phyloP scores from a whole-genome alignment of 139 green algal genomes.

The Auxenochlorella protothecoides region DNA sequence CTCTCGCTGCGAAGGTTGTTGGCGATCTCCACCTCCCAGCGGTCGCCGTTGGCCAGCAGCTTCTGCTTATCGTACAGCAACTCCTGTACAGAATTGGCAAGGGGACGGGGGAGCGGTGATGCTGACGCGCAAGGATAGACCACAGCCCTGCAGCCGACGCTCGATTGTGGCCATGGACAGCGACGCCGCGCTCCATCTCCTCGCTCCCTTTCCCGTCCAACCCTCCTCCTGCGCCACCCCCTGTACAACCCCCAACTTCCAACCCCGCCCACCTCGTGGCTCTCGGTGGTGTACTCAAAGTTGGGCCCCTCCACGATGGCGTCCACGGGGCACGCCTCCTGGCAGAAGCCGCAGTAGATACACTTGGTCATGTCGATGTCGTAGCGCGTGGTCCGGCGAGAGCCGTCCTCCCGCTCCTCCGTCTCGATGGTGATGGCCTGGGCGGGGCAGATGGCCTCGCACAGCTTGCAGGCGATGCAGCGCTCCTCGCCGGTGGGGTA shows the following conservation, averaged over 20 bases:
- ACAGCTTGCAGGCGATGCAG: conserved; percentile 99
- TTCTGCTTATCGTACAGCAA: conserved; percentile 99
- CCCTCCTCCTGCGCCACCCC: not conserved
- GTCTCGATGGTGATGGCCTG: conserved; percentile 99
- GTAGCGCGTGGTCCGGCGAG: conserved; percentile 53
- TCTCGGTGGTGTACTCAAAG: conserved; percentile 96
- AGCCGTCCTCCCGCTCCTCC: conserved; percentile 96
- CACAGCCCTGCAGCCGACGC: too few species aligned
- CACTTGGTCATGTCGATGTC: conserved; percentile 99
- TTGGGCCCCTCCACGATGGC: conserved; percentile 98
- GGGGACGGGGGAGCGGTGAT: too few species aligned
- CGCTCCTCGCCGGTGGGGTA: conserved; percentile 98
- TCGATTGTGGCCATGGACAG: too few species aligned
- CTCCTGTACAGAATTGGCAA: conserved; percentile 39
- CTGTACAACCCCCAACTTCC: not conserved
- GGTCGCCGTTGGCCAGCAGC: conserved; percentile 93
- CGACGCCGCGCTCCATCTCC: too few species aligned
- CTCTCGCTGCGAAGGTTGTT: conserved; percentile 75
- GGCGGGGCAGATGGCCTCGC: conserved; percentile 78
- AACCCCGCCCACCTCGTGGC: conserved; percentile 61
- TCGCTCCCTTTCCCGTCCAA: too few species aligned
- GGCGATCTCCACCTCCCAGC: conserved; percentile 96
- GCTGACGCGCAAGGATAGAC: too few species aligned
- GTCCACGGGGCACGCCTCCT: conserved; percentile 98
- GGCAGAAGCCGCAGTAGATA: conserved; percentile 79